These are phyloP conservation scores for Penicillium fimorum DNA, from an alignment of 495 filamentous ascomycete genomes.

Conservation along the genomic window DNA sequence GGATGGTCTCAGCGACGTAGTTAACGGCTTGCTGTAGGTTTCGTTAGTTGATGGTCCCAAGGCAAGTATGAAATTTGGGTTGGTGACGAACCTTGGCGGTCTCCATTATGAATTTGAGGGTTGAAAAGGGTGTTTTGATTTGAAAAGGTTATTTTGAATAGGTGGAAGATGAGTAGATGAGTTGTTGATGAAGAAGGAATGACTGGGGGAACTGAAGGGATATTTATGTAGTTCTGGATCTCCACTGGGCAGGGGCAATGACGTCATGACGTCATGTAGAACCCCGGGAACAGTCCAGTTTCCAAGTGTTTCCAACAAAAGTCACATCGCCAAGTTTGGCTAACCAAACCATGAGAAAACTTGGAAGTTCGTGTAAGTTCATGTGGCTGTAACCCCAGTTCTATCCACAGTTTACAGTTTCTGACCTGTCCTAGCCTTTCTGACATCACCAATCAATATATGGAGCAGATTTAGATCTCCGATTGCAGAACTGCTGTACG, in stretches of 20 bases:
- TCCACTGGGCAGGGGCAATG: background rate
- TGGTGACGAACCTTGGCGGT: constrained; percentile 8
- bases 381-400: background rate
- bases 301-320: background rate
- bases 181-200: background rate
- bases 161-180: background rate
- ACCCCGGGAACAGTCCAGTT: background rate
- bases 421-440: background rate
- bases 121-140: background rate
- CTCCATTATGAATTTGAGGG: constrained; percentile 8
- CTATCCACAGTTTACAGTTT: background rate
- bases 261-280: constrained; percentile 4
- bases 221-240: background rate
- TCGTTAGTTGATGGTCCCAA: background rate
- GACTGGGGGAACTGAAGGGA: background rate
- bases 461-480: no score
- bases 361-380: background rate
- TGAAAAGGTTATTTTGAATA: background rate
- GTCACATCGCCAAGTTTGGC: background rate
- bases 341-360: background rate
- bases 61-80: background rate
- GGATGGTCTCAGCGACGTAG: constrained; percentile 16
- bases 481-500: no score
- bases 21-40: constrained; percentile 9
- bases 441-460: background rate